phyloP scores from a whole-genome alignment of 305 asterid species.

The Fraxinus dipetala region DNA sequence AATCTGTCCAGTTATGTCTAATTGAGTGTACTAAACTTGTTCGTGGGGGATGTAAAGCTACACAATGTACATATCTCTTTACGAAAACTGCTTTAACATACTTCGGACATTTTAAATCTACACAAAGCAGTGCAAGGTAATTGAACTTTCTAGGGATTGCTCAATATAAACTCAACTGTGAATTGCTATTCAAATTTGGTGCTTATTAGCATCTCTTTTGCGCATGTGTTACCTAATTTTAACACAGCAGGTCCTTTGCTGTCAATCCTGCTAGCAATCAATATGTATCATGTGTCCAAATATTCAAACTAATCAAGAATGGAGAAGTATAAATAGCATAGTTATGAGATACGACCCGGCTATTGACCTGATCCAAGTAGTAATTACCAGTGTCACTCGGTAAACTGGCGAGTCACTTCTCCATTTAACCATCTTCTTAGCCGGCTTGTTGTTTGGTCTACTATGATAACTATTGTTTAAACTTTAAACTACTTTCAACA shows the following conservation, averaged over 20 bases:
- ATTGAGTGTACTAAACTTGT: background rate
- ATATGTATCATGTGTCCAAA: background rate
- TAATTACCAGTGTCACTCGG: background rate
- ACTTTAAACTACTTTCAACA: background rate
- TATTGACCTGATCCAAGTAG: background rate
- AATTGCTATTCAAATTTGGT: background rate
- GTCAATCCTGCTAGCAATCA: background rate
- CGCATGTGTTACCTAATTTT: background rate
- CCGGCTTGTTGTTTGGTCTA: background rate
- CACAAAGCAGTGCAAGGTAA: background rate
- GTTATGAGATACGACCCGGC: background rate
- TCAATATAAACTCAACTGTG: background rate
- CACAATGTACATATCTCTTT: background rate
- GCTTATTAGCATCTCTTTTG: background rate
- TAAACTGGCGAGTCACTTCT: background rate
- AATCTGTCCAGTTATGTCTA: background rate
- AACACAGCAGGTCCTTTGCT: background rate
- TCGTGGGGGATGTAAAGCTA: background rate
- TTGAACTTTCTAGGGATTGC: background rate
- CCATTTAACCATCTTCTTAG: background rate
- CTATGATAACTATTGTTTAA: background rate
- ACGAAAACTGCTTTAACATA: background rate
- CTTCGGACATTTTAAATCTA: background rate
- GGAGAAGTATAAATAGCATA: background rate
- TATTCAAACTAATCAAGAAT: background rate